Conservation (phyloP, 1,139 yeast species). For the Geotrichum histeridarum region DNA sequence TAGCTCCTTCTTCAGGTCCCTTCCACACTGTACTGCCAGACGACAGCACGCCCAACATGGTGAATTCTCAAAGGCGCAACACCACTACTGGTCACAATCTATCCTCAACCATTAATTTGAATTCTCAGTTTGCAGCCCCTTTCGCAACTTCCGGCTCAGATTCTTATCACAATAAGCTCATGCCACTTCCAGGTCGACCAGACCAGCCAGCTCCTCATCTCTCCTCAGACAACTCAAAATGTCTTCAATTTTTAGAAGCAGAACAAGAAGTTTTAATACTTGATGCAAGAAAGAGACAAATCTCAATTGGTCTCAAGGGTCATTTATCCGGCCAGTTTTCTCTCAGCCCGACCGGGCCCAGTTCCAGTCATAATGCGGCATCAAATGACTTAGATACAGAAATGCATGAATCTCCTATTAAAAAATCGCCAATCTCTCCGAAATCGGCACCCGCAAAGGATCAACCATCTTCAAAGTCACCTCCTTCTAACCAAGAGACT, state of each 20-base stretch:
- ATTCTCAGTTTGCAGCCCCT: neutral
- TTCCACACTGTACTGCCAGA: neutral
- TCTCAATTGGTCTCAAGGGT: conserved; percentile 24
- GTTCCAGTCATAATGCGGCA: neutral
- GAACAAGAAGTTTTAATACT: conserved; percentile 24
- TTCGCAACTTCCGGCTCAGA: neutral
- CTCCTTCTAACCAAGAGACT: conserved; percentile 2
- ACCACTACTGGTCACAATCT: conserved; percentile 4
- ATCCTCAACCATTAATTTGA: neutral
- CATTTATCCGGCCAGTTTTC: conserved; percentile 30
- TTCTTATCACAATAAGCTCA: neutral
- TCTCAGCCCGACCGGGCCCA: conserved; percentile 24
- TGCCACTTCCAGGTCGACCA: neutral
- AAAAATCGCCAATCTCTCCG: neutral
- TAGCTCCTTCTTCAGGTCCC: neutral
- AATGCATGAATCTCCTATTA: neutral
- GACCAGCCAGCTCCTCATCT: neutral
- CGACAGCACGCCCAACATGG: neutral
- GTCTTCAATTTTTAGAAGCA: neutral
- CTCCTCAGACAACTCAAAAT: conserved; percentile 1
- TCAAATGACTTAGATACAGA: neutral
- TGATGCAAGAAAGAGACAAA: conserved; percentile 26
- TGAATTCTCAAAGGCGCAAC: conserved; percentile 4
- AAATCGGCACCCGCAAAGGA: neutral
- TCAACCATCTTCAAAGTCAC: neutral